Conservation (phyloP, 345 rosid species). For the Ceriops tagal region DNA sequence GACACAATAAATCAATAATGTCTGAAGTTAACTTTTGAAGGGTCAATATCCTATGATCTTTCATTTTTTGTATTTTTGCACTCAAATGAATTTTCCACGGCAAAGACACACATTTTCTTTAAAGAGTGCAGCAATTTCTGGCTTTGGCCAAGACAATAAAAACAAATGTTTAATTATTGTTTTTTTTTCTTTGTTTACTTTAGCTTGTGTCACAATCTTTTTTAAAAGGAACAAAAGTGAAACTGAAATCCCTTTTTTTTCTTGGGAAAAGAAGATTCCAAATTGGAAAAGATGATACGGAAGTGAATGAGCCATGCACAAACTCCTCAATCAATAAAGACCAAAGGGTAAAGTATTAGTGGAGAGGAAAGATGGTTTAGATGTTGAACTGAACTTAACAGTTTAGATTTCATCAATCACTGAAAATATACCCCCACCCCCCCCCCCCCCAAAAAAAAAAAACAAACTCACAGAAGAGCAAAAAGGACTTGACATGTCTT, state of each 20-base stretch:
- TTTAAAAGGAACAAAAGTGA: slow-evolving; percentile 13
- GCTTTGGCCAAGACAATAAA: background rate
- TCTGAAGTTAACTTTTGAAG: no score
- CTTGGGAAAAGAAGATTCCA: slow-evolving; percentile 44
- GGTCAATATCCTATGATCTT: no score
- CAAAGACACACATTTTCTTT: background rate
- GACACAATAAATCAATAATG: no score
- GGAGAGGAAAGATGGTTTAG: slow-evolving; percentile 11
- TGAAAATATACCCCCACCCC: slow-evolving; percentile 3
- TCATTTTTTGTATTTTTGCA: no score
- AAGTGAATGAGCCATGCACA: slow-evolving; percentile 30
- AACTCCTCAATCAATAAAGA: slow-evolving; percentile 22
- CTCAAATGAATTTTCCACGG: no score
- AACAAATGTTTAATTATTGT: background rate
- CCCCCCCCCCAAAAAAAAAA: background rate
- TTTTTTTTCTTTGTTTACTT: background rate
- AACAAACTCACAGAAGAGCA: background rate
- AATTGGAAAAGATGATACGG: slow-evolving; percentile 15
- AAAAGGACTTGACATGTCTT: slow-evolving; percentile 14
- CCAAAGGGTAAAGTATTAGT: background rate
- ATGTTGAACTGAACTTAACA: slow-evolving; percentile 17
- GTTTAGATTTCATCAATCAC: slow-evolving; percentile 13
- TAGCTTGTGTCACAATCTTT: slow-evolving; percentile 13
- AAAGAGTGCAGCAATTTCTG: background rate
- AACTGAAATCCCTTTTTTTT: slow-evolving; percentile 15